A percentile compares a stretch with the other conserved stretches of the same genome.
phyloP scores from a whole-genome alignment of 192 early-diverging fungal species.

The Phlyctochytrium bullatum region DNA sequence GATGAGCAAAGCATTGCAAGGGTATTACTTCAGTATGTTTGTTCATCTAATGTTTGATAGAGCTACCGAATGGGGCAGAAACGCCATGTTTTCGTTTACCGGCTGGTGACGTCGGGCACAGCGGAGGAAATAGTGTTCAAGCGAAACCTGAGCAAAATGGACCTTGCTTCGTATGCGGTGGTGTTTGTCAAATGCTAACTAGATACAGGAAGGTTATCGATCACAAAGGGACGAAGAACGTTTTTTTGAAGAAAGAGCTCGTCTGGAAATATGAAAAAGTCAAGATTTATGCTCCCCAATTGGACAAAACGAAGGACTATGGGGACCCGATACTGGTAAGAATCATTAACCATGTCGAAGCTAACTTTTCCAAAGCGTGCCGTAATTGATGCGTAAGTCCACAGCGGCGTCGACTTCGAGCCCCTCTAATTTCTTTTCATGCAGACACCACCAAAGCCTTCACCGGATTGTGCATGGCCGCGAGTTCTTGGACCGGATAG shows the following conservation, averaged over 20 bases:
- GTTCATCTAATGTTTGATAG: no score
- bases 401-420: no score
- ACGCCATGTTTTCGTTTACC: conserved; percentile 43
- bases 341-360: no score
- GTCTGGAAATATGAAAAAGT: no score
- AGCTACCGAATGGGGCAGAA: conserved; percentile 49
- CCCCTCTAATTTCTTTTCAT: no score
- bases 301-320: background rate
- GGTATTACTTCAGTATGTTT: no score
- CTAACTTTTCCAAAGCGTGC: no score
- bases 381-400: no score
- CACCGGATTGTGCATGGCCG: no score
- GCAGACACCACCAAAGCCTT: no score
- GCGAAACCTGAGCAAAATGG: conserved; percentile 72
- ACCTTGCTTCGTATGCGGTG: conserved; percentile 51
- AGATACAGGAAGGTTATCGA: background rate
- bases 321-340: background rate
- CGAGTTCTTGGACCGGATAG: no score
- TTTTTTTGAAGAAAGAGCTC: background rate
- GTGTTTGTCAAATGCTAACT: conserved; percentile 3
- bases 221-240: background rate
- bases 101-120: conserved; percentile 39
- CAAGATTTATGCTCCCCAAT: background rate
- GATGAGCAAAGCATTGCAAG: conserved; percentile 59
- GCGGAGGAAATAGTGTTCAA: conserved; percentile 52